phyloP scores from a whole-genome alignment of 2,329 filamentous ascomycete genomes.

The Penicillium sp. region DNA sequence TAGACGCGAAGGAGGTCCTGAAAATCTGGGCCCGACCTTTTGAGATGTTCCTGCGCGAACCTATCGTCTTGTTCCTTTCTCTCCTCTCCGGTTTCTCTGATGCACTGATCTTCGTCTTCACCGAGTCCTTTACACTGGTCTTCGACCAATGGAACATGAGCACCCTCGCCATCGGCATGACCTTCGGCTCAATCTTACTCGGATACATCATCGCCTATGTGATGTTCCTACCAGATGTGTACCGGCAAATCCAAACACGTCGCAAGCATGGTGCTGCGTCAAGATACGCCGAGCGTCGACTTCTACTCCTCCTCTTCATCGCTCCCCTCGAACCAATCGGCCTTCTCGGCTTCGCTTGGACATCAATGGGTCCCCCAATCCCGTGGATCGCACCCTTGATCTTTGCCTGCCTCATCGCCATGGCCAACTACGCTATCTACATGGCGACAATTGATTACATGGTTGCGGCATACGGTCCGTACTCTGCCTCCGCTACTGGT shows the following conservation, averaged over 20 bases:
- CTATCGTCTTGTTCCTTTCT: conserved; percentile 70
- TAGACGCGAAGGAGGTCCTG: conserved; percentile 43
- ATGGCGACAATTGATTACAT: conserved; percentile 79
- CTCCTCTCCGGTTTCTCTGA: conserved; percentile 72
- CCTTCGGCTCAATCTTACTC: conserved; percentile 65
- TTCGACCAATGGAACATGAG: conserved; percentile 67
- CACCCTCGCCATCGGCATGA: conserved; percentile 56
- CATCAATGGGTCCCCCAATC: conserved; percentile 60
- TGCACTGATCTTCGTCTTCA: conserved; percentile 75
- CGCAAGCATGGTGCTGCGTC: conserved; percentile 45
- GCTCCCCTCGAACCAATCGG: conserved; percentile 56
- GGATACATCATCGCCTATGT: conserved; percentile 65
- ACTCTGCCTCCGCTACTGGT: conserved; percentile 72
- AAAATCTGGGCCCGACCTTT: conserved; percentile 65
- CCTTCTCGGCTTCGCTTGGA: conserved; percentile 70
- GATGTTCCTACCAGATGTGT: conserved; percentile 58
- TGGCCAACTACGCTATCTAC: conserved; percentile 73
- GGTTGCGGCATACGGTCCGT: conserved; percentile 71
- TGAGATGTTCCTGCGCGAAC: conserved; percentile 71
- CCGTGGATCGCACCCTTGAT: conserved; percentile 70
- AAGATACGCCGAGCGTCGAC: conserved; percentile 62
- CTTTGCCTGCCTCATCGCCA: conserved; percentile 65
- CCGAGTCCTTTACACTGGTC: conserved; percentile 69
- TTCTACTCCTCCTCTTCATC: conserved; percentile 64
- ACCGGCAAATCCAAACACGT: conserved; percentile 38